Conservation (phyloP, 1,139 yeast genomes). For the Tardiomyces blankii region DNA sequence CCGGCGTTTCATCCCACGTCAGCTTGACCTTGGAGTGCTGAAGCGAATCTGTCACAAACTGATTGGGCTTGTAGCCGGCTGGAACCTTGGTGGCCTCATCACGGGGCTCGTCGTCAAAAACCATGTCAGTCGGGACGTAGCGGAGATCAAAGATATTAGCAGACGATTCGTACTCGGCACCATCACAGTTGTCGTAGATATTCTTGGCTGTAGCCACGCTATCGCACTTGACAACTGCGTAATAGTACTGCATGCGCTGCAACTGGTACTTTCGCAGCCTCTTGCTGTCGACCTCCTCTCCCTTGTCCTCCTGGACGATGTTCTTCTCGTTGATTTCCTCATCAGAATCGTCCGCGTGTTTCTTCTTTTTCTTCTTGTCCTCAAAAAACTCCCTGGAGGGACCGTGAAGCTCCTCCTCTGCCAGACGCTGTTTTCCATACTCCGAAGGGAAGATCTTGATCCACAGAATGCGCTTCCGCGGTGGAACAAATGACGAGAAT, state of each 20-base stretch:
- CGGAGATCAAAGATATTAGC: conserved; percentile 90
- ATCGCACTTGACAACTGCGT: conserved; percentile 87
- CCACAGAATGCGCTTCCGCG: conserved; percentile 56
- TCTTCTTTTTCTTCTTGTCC: conserved; percentile 31
- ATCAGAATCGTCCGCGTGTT: conserved; percentile 13
- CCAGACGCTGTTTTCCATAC: conserved; percentile 89
- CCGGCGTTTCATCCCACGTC: conserved; percentile 98
- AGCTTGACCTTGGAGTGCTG: conserved; percentile 89
- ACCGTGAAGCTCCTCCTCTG: conserved; percentile 80
- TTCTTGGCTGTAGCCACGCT: conserved; percentile 56
- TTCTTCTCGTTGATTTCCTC: conserved; percentile 16
- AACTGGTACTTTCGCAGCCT: conserved; percentile 51
- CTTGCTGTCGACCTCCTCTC: conserved; percentile 37
- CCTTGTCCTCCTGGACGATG: conserved; percentile 25
- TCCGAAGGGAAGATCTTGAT: conserved; percentile 83
- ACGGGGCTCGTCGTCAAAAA: conserved; percentile 59
- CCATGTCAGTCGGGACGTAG: conserved; percentile 87
- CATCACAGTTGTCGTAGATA: conserved; percentile 83
- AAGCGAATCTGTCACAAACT: conserved; percentile 83
- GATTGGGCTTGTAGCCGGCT: conserved; percentile 63
- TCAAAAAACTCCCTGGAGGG: conserved; percentile 81
- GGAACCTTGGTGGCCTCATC: conserved; percentile 70
- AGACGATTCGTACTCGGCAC: conserved; percentile 91
- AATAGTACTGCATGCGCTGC: conserved; percentile 85
- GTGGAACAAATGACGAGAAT: conserved; percentile 75